Conservation (phyloP, 495 filamentous ascomycete species). For the Tuber indicum region DNA sequence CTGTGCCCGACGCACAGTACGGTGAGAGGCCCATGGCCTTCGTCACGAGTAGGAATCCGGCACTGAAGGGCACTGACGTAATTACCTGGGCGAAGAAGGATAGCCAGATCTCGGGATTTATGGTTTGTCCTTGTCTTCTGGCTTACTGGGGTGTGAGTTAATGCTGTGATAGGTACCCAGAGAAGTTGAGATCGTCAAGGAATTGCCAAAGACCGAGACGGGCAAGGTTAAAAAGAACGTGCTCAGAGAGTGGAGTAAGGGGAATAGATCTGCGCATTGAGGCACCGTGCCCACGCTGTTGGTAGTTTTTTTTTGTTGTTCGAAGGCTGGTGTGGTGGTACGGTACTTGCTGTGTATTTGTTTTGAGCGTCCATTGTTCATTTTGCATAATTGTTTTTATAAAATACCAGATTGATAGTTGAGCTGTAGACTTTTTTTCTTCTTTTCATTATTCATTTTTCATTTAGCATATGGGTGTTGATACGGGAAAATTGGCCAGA, state of each 20-base stretch:
- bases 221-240: conserved; percentile 97
- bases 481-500: too few relatives aligned
- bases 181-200: conserved; percentile 80
- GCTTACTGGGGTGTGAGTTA: not conserved
- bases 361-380: not conserved
- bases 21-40: conserved; percentile 93
- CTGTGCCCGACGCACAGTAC: conserved; percentile 86
- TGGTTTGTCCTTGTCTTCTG: conserved; percentile 47
- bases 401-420: not conserved
- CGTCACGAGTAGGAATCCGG: conserved; percentile 58
- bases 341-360: not conserved
- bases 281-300: not conserved
- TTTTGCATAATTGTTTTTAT: not conserved
- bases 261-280: conserved; percentile 27
- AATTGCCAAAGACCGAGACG: conserved; percentile 93
- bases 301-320: not conserved
- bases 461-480: too few relatives aligned
- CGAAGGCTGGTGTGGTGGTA: not conserved
- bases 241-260: conserved; percentile 76
- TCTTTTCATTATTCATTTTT: not conserved
- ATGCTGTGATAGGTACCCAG: conserved; percentile 52
- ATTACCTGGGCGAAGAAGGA: conserved; percentile 78
- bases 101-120: conserved; percentile 80
- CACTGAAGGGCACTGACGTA: conserved; percentile 60
- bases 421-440: not conserved